Evolutionary conservation across 2,329 filamentous ascomycete species (phyloP), one percentile per base, ranked within the genome.

Genomic region (Grosmannia clavigera): DNA sequence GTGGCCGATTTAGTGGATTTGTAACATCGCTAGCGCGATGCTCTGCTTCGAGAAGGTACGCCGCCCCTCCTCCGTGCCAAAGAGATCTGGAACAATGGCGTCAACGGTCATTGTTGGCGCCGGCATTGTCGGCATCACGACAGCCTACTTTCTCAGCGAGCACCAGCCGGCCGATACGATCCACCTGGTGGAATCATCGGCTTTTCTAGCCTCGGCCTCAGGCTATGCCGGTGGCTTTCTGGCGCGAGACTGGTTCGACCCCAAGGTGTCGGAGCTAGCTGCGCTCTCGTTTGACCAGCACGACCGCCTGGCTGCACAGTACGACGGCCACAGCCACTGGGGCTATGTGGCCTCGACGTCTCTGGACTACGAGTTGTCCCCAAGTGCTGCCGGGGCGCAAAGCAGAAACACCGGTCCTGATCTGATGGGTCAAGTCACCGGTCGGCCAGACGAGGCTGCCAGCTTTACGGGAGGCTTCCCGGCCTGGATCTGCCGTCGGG

Each of bases 181-280:
- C 58, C 76, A 79, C 63, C 70, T 81, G 9, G 72, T 80, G 43
- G 78, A 81, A 58, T 67, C 74, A 0, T 73, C 75, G 0, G 69
- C 82, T 63, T 77, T 92, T 38, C 90, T 92, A 70, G 79, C 82
- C 12, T 88, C 85, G 35, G 87, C 88, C 0, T 91, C 86, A 2
- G 87, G 88, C 1, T 84, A 81, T 64, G 86, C 87, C 0, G 89
- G 80, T 22, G 88, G 88, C 0, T 92, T 92, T 67, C 68, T 92
- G 10, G 87, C 87, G 0, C 77, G 76, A 40, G 85, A 92, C 69
- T 92, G 87, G 87, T 89, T 88, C 66, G 75, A 76, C 0, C 74
- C 81, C 0, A 74, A 78, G 1, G 73, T 82, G 6, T 60, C 61
- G 29, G 73, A 77, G 0, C 76, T 92, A 1, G 88, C 83, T 9